Conservation (phyloP, 1,139 yeast species). For the Pichia sp. region DNA sequence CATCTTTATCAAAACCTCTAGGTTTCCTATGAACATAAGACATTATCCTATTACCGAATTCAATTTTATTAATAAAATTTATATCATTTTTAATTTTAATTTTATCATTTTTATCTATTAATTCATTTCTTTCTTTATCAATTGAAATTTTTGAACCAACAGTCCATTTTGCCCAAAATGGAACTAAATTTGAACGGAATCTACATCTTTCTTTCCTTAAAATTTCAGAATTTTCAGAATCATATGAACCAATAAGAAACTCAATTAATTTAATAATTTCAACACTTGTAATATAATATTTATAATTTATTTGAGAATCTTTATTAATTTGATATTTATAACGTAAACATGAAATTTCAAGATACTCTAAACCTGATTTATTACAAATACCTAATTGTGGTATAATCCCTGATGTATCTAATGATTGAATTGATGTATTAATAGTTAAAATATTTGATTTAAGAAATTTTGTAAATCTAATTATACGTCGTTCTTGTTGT, state of each 20-base stretch:
- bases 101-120: no score
- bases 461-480: conserved; percentile 52
- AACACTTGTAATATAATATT: conserved; percentile 56
- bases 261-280: conserved; percentile 63
- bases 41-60: conserved; percentile 49
- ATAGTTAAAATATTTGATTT: conserved; percentile 41
- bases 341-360: conserved; percentile 55
- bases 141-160: conserved; percentile 26
- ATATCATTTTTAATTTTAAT: no score
- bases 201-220: conserved; percentile 58
- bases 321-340: conserved; percentile 30
- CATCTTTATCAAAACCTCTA: conserved; percentile 63
- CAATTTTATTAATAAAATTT: no score
- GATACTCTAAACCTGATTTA: conserved; percentile 37
- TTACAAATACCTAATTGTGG: conserved; percentile 37
- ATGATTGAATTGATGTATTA: conserved; percentile 46
- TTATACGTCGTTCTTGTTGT: conserved; percentile 48
- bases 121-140: no score
- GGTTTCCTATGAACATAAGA: conserved; percentile 59
- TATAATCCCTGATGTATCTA: conserved; percentile 38
- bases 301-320: conserved; percentile 27
- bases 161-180: conserved; percentile 62
- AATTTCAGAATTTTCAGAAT: conserved; percentile 42
- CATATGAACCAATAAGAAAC: conserved; percentile 41
- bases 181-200: conserved; percentile 57